A percentile compares a stretch with the other conserved stretches of the same genome.
phyloP scores from a whole-genome alignment of 1,139 yeast species.

The Kodamaea alishanica region DNA sequence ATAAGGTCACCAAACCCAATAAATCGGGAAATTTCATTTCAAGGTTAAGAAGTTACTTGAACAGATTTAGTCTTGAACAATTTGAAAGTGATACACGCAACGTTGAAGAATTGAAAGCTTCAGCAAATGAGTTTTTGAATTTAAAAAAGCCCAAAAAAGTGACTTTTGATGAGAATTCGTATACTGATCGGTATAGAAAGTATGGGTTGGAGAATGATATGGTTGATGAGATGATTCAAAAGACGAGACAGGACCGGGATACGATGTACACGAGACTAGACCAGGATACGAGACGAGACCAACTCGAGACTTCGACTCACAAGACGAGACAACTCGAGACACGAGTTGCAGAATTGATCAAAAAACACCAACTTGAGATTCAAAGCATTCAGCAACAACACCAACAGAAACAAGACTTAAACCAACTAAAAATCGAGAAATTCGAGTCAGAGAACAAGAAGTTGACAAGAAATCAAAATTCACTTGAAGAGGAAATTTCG shows the following conservation, averaged over 20 bases:
- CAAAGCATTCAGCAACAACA: background rate
- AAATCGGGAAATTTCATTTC: conserved; percentile 5
- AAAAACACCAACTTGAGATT: background rate
- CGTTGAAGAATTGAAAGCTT: conserved; percentile 8
- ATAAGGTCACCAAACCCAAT: conserved; percentile 4
- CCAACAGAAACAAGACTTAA: background rate
- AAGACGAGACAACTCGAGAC: background rate
- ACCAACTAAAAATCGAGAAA: background rate
- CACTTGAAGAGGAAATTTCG: background rate
- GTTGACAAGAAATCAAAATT: background rate
- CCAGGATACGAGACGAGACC: too few relatives aligned
- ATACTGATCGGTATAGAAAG: background rate
- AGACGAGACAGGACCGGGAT: background rate
- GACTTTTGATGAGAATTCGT: conserved; percentile 1
- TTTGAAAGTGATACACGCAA: conserved; percentile 10
- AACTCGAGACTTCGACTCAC: too few relatives aligned
- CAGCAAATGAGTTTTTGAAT: background rate
- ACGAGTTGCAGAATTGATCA: background rate
- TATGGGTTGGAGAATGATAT: conserved; percentile 9
- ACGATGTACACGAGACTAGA: too few relatives aligned
- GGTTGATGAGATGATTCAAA: conserved; percentile 9
- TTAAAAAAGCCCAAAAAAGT: conserved; percentile 3
- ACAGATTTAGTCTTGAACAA: conserved; percentile 9
- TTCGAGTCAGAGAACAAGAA: background rate
- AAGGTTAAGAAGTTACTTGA: conserved; percentile 10